Evolutionary conservation across 2,329 filamentous ascomycete species (phyloP), one percentile per base, ranked within the genome.

Genomic region (Didymella pomorum): DNA sequence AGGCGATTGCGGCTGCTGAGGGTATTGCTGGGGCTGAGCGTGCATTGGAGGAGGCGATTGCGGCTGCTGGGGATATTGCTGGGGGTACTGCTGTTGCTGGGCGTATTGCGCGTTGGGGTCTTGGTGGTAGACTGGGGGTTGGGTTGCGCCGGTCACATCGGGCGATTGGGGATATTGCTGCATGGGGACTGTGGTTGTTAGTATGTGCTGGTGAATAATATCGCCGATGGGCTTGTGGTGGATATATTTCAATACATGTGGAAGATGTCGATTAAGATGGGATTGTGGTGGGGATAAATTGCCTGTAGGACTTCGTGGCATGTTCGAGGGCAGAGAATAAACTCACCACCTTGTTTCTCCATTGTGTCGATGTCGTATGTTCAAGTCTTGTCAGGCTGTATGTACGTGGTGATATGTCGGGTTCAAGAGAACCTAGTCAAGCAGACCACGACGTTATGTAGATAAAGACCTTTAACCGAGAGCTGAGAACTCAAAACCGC

Each of bases 331-430:
- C 3, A 53, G 12, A 7, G 18, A 20, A 25, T 43, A 31, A 35
- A 69, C 72, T 70, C 45, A 76, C 73, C 72, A 58, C 69, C 67
- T 72, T 71, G 68, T 60, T 76, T 76, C 68, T 75, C 73, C 73
- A 76, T 76, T 63, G 35, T 66, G 64, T 50, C 52, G 54, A 23
- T 50, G 18, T 18, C 44, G 41, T 18, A 2, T 50, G 37, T 29
- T 10, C 7, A 21, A 18, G 4, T 31, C 3, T 2, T 52, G 28
- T 33, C 21, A 37, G 25, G 29, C 33, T 14, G 28, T 20, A 16
- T 9, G 9, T 2, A 21, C 2, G 2, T 2, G 18, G n/a, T n/a
- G n/a, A n/a, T 39, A 14, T 44, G 21, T 52, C 1, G 23, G 21
- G 29, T 37, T 20, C 21, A 35, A 21, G n/a, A 35, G 9, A 26